Evolutionary conservation across 1,284 basidiomycete genomes (phyloP).

Genomic region (Sanghuangporus sanghuang): DNA sequence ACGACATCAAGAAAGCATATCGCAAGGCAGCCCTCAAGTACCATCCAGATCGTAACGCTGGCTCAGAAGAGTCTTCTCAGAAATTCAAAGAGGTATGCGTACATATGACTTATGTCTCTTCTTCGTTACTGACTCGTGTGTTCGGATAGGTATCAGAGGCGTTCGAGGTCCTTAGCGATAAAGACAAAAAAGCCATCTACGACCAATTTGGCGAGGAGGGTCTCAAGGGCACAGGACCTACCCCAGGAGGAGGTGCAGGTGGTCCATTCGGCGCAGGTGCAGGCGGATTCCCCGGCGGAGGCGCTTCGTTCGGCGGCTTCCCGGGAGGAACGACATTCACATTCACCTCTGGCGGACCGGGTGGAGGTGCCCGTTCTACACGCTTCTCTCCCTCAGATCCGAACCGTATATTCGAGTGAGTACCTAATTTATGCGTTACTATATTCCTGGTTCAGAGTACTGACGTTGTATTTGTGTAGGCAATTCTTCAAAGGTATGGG

Average conservation of each 20-base stretch:
- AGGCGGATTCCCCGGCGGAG: slow-evolving; percentile 42
- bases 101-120: background rate
- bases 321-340: slow-evolving; percentile 51
- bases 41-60: slow-evolving; percentile 88
- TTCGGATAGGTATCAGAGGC: slow-evolving; percentile 82
- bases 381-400: slow-evolving; percentile 81
- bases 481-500: slow-evolving; percentile 55
- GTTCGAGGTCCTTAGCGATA: slow-evolving; percentile 93
- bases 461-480: slow-evolving; percentile 33
- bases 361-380: slow-evolving; percentile 35
- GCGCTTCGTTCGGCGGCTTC: slow-evolving; percentile 41
- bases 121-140: background rate
- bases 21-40: slow-evolving; percentile 86
- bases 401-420: slow-evolving; percentile 87
- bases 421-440: slow-evolving; percentile 21
- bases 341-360: slow-evolving; percentile 50
- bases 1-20: slow-evolving; percentile 84
- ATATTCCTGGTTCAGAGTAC: background rate
- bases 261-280: slow-evolving; percentile 30
- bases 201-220: slow-evolving; percentile 98
- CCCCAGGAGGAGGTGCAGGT: slow-evolving; percentile 44
- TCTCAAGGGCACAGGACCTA: slow-evolving; percentile 66
- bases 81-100: slow-evolving; percentile 89
- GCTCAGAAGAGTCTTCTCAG: slow-evolving; percentile 77
- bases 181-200: slow-evolving; percentile 89